Evolutionary conservation across 2,329 filamentous ascomycete genomes (phyloP), one percentile per base, ranked within the genome.

Genomic region (Didymella sp.): DNA sequence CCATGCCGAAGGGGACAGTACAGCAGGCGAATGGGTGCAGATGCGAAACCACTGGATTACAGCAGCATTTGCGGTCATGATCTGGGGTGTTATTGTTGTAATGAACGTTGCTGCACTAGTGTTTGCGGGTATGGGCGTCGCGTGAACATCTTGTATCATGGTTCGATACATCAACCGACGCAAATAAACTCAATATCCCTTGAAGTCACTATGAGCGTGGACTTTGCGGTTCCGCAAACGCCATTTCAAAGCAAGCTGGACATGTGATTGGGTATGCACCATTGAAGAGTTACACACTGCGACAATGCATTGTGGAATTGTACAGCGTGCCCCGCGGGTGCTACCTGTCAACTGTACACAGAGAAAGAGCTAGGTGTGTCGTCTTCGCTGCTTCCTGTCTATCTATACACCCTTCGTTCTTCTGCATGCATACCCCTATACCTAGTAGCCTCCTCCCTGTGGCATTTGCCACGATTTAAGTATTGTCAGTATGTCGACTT

Each of bases 101-200:
- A 89, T 94, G 88, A 93, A 94, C 71, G 81, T 92, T n/a, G 88
- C 90, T 0, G 84, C 91, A 59, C 72, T 93, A 63, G 90, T 91
- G 3, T 73, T 93, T 24, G 59, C 61, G 3, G 51, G 76, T 81
- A 31, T 90, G 67, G 88, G 86, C 1, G 58, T 66, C 48, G 64
- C 61, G 24, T 68, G 45, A 56, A 21, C 13, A 15, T 45, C 17
- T 33, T 28, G 8, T 4, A 4, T 8, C 22, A 13, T 33, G 25
- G 17, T 19, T 21, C 19, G 15, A 7, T 51, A 43, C 28, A 17
- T 19, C 28, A 28, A 37, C 9, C 21, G 21, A 38, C 31, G 22
- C 33, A 37, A 38, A 38, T 37, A 4, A 13, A 8, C 44, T 35
- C n/a, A 27, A 37, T 9, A 21, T 9, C 1, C 8, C 4, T 1